Evolutionary conservation across 495 filamentous ascomycete genomes (phyloP).

Genomic region (Bryoglossum gracile): DNA sequence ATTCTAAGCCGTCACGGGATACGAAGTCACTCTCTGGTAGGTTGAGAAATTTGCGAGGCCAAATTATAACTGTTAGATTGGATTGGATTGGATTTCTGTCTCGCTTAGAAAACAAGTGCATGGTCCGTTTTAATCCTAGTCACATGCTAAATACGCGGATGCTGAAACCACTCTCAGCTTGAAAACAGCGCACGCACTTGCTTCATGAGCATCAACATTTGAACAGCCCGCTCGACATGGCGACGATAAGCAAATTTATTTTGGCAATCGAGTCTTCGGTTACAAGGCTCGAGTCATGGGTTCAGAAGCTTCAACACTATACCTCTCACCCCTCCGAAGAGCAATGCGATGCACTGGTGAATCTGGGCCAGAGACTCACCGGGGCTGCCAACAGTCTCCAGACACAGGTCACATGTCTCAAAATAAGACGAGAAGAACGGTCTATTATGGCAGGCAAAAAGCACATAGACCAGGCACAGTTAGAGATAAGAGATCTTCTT

Average conservation of each 20-base stretch:
- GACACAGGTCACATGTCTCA: conserved; percentile 9
- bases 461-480: conserved; percentile 8
- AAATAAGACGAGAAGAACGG: conserved; percentile 10
- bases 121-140: too few relatives aligned
- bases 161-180: too few relatives aligned
- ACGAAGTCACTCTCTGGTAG: too few relatives aligned
- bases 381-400: conserved; percentile 4
- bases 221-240: too few relatives aligned
- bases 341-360: neutral
- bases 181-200: too few relatives aligned
- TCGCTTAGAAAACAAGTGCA: too few relatives aligned
- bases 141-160: too few relatives aligned
- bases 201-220: too few relatives aligned
- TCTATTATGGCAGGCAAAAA: conserved; percentile 13
- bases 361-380: conserved; percentile 6
- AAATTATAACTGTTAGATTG: too few relatives aligned
- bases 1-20: too few relatives aligned
- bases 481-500: conserved; percentile 12
- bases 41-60: too few relatives aligned
- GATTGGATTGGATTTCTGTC: too few relatives aligned
- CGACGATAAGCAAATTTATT: conserved; percentile 12
- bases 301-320: conserved; percentile 7
- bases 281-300: conserved; percentile 11
- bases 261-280: conserved; percentile 7
- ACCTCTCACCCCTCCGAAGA: conserved; percentile 12